These are phyloP conservation scores for Heracleum sosnowskyi DNA, from an alignment of 129 eudicot species.

Conservation along the genomic window DNA sequence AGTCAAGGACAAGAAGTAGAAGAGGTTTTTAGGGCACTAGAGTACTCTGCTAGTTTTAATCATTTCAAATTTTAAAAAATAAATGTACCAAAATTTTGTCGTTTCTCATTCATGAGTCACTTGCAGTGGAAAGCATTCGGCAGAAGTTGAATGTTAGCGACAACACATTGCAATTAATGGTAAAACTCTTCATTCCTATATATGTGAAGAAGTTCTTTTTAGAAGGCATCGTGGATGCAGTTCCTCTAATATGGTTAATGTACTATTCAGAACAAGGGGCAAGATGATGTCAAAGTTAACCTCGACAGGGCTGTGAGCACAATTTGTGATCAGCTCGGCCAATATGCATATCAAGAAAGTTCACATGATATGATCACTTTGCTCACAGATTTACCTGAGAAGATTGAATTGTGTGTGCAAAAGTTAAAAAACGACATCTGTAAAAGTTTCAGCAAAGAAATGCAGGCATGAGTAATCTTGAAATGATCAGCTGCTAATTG, in stretches of 20 bases:
- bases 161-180: constrained; percentile 61
- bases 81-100: neutral
- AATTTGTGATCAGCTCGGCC: constrained; percentile 45
- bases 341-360: constrained; percentile 34
- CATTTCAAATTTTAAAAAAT: neutral
- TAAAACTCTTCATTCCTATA: constrained; percentile 24
- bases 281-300: constrained; percentile 57
- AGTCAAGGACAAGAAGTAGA: neutral
- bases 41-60: neutral
- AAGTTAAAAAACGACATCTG: constrained; percentile 42
- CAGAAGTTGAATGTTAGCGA: constrained; percentile 64
- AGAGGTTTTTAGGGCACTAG: neutral
- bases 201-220: constrained; percentile 4
- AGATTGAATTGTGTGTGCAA: constrained; percentile 29
- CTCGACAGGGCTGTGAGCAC: constrained; percentile 49
- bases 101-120: constrained; percentile 14
- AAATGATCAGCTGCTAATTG: constrained; percentile 1
- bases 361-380: constrained; percentile 32
- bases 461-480: constrained; percentile 50
- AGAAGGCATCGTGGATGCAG: neutral
- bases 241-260: constrained; percentile 22
- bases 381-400: constrained; percentile 56
- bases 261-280: constrained; percentile 65
- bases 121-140: constrained; percentile 63
- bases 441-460: constrained; percentile 45